Percentiles rank a stretch among this genome's conserved stretches.
Conservation (phyloP, 2,329 filamentous ascomycete species). For the Fusarium stilboides region DNA sequence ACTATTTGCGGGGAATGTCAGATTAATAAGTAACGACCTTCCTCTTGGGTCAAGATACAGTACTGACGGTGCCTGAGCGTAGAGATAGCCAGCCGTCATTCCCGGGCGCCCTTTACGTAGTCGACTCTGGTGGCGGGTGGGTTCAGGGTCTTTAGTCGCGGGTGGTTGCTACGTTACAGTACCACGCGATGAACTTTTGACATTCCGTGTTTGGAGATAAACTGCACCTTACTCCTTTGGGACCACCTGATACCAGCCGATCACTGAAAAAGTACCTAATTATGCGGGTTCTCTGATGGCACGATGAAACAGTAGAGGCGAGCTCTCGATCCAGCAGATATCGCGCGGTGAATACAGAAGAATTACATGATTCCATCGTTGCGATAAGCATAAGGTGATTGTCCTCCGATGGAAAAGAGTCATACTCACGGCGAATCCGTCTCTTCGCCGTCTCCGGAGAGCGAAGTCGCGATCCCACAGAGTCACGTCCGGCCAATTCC, state of each 20-base stretch:
- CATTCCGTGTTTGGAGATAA: slow-evolving; percentile 5
- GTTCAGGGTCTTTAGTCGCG: slow-evolving; percentile 17
- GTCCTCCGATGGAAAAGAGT: background rate
- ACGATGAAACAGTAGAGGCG: background rate
- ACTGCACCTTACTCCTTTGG: background rate
- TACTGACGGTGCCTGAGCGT: slow-evolving; percentile 15
- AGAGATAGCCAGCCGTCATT: slow-evolving; percentile 28
- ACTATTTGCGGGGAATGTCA: slow-evolving; percentile 21
- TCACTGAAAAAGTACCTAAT: too few species aligned
- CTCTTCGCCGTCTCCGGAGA: slow-evolving; percentile 22
- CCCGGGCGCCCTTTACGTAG: slow-evolving; percentile 27
- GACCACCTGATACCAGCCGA: slow-evolving; percentile 1
- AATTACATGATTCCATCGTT: background rate
- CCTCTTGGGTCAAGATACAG: slow-evolving; percentile 31
- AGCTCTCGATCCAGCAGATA: background rate
- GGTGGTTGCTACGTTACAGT: slow-evolving; percentile 24
- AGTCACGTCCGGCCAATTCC: slow-evolving; percentile 28
- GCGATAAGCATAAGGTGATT: background rate
- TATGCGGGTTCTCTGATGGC: slow-evolving; percentile 11
- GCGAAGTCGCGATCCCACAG: slow-evolving; percentile 16
- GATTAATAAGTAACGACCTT: slow-evolving; percentile 31
- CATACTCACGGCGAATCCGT: background rate
- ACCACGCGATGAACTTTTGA: slow-evolving; percentile 26
- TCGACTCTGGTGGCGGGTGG: slow-evolving; percentile 19
- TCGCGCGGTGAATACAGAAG: background rate